phyloP scores from a whole-genome alignment of 225 moss, liverwort and hornwort species.

The Pseudoscleropodium purum region DNA sequence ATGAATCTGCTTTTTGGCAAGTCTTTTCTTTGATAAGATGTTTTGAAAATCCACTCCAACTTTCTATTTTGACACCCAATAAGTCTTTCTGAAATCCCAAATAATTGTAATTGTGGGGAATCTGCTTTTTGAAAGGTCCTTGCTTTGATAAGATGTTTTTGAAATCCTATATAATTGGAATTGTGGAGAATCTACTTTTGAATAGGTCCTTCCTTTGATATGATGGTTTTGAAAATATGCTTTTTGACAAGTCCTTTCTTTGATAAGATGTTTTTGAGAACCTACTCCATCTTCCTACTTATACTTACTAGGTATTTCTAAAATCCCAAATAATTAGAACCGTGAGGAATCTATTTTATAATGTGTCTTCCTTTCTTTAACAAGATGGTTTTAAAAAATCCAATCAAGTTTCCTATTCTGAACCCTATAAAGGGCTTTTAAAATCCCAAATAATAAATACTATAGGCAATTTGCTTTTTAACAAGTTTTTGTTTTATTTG shows the following conservation, averaged over 20 bases:
- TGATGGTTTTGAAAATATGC: background rate
- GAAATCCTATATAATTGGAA: no score
- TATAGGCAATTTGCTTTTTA: fast-evolving
- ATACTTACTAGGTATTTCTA: fast-evolving
- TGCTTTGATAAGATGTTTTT: background rate
- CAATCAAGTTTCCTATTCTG: fast-evolving
- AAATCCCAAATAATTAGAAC: background rate
- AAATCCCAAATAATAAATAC: no score
- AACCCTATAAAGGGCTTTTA: background rate
- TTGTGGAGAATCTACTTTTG: no score
- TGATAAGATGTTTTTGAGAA: background rate
- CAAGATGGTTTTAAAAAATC: background rate
- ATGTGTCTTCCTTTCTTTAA: background rate
- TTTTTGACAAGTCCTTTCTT: no score
- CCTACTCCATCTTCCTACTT: background rate
- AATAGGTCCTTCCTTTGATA: background rate
- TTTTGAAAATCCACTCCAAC: no score
- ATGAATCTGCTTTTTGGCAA: no score
- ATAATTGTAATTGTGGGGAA: no score
- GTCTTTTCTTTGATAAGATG: no score
- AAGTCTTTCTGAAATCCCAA: no score
- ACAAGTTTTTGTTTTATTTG: background rate
- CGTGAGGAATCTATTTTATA: fast-evolving
- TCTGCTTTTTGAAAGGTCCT: no score
- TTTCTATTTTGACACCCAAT: no score